Base-by-base conservation (phyloP, 2,329 filamentous ascomycete genomes). In the Diaporthe citriasiana region DNA sequence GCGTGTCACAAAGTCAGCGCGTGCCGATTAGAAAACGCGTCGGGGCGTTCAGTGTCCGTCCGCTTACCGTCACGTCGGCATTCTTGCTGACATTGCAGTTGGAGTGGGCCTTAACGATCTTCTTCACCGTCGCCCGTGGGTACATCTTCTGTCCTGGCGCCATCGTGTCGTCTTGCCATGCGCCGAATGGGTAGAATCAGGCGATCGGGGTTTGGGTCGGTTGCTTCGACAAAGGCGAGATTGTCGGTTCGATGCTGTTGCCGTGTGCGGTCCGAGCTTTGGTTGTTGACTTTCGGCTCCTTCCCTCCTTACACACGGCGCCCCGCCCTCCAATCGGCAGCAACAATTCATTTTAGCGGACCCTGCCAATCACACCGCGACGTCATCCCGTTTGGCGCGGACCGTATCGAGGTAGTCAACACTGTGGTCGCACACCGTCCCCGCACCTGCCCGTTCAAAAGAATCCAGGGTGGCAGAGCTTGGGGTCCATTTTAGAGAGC, bases 31-130 rank as follows among this genome's bases (percentile, higher is more conserved):
- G 4, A 50, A 73, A 75, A 77, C 73, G 77, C 73, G 76, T 78
- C 74, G 75, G 38, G 33, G 73, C 57, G 65, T 42, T 68, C 2
- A 45, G 4, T 8, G 22, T 12, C 30, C 35, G 59, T n/a, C n/a
- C n/a, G 79, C 89, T 75, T 84, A 97, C 94, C 84, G 96, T 87
- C 73, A 97, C 91, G 83, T 98, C 95, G 40, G 92, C 93, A 83
- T 97, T 95, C 83, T 95, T 97, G 86, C 92, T 94, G 76, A 97
- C 83, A 77, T 89, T 93, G 81, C 92, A 91, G 76, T 94, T 93
- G 12, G 94, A 93, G 82, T 97, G 95, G 25, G 94, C 95, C 84
- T 97, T 98, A 79, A 97, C 88, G 75, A 97, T 96, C 83, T 95
- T 95, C 83, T 95, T 97, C 78, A 98, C 88, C 0, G 94, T 97